These are phyloP conservation scores for Chytriomyces hyalinus DNA, from an alignment of 192 early-diverging fungal genomes.

Conservation along the genomic window DNA sequence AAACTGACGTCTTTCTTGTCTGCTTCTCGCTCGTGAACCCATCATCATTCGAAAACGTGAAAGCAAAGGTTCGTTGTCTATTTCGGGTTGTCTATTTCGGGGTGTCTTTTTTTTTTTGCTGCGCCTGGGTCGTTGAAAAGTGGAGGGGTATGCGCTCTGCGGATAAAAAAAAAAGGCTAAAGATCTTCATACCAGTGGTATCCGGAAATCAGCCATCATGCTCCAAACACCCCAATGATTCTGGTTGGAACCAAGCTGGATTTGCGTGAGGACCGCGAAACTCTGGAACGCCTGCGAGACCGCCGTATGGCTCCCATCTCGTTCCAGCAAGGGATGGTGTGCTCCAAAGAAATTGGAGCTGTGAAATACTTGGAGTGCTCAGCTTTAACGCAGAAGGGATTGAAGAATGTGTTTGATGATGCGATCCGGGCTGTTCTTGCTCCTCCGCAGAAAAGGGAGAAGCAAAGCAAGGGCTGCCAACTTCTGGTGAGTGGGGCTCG, in stretches of 20 bases:
- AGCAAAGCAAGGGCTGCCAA: constrained; percentile 67
- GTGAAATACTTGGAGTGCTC: constrained; percentile 97
- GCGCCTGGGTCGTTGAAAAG: no score
- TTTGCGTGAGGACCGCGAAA: constrained; percentile 91
- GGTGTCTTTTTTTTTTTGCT: no score
- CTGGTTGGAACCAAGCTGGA: constrained; percentile 98
- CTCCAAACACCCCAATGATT: constrained; percentile 89
- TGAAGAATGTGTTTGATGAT: constrained; percentile 99
- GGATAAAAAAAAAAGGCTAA: background rate
- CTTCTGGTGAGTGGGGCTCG: constrained; percentile 59
- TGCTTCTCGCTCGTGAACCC: constrained; percentile 97
- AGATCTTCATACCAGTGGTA: constrained; percentile 70
- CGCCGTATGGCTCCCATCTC: constrained; percentile 88
- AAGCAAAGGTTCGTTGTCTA: constrained; percentile 77
- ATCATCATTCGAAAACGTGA: constrained; percentile 95
- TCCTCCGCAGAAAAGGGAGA: constrained; percentile 68
- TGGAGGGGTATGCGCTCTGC: background rate
- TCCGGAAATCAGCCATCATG: constrained; percentile 95
- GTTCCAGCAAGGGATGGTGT: constrained; percentile 84
- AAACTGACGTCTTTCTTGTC: constrained; percentile 98
- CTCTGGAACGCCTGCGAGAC: constrained; percentile 82
- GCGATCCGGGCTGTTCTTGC: constrained; percentile 92
- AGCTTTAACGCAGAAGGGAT: constrained; percentile 94
- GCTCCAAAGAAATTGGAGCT: constrained; percentile 87
- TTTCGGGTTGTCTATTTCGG: constrained; percentile 10